Percentiles rank a stretch among this genome's conserved stretches.
These are phyloP conservation scores for Pezicula rhizophila DNA, from an alignment of 2,329 filamentous ascomycete genomes.

Conservation along the genomic window DNA sequence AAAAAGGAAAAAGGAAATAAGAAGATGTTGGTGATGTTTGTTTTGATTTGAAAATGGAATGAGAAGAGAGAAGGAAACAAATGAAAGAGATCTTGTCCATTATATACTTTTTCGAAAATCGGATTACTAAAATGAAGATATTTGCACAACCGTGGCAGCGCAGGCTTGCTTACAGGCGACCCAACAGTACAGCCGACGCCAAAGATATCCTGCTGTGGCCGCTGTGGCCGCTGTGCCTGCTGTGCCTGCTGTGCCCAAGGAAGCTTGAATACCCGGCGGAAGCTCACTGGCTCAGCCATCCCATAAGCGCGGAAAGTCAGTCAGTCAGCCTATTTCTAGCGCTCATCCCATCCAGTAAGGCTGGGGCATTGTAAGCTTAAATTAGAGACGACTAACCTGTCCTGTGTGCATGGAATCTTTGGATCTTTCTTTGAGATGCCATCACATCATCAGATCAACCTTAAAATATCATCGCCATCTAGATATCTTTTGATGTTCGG, in stretches of 20 bases:
- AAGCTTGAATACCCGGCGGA: not conserved
- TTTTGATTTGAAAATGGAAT: not conserved
- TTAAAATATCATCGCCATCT: too few species aligned
- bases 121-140: not conserved
- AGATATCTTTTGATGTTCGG: too few species aligned
- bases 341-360: not conserved
- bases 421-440: too few species aligned
- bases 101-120: not conserved
- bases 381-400: too few species aligned
- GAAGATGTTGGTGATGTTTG: not conserved
- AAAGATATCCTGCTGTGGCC: too few species aligned
- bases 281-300: not conserved
- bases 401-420: too few species aligned
- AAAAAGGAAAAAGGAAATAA: constrained; percentile 8
- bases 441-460: too few species aligned
- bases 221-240: too few species aligned
- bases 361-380: too few species aligned
- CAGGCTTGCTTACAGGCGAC: not conserved
- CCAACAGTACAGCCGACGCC: not conserved
- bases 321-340: not conserved
- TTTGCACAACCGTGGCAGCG: not conserved
- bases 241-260: not conserved
- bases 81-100: not conserved
- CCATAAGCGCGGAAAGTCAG: not conserved
- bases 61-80: not conserved